These are phyloP conservation scores for Aspergillus fischeri DNA, from an alignment of 2,329 filamentous ascomycete species.

Conservation along the genomic window DNA sequence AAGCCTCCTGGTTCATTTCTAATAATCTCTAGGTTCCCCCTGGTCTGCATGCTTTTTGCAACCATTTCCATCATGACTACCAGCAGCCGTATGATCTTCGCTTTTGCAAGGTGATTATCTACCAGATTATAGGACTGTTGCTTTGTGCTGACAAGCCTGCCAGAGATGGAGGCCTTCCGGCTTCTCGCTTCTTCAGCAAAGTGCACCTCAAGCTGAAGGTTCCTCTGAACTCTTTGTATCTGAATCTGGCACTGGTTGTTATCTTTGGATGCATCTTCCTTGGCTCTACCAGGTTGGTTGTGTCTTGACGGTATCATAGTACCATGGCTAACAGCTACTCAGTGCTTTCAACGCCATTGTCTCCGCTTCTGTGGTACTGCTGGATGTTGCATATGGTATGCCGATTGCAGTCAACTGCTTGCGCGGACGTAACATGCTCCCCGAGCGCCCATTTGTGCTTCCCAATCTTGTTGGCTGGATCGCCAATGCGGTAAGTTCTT, in stretches of 20 bases:
- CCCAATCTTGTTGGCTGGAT: constrained; percentile 55
- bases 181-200: constrained; percentile 55
- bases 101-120: constrained; percentile 26
- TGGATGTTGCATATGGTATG: constrained; percentile 70
- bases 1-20: background rate
- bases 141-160: constrained; percentile 2
- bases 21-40: constrained; percentile 19
- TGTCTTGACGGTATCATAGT: constrained; percentile 17
- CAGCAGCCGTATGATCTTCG: constrained; percentile 33
- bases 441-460: constrained; percentile 56
- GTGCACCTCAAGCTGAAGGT: constrained; percentile 60
- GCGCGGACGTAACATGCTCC: constrained; percentile 62
- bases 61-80: constrained; percentile 33
- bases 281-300: constrained; percentile 48
- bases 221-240: constrained; percentile 62
- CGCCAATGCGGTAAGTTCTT: constrained; percentile 50
- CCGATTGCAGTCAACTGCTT: constrained; percentile 67
- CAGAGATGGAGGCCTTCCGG: constrained; percentile 63
- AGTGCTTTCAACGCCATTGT: constrained; percentile 70
- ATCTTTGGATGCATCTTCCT: constrained; percentile 68
- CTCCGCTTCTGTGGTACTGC: constrained; percentile 65
- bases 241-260: constrained; percentile 59
- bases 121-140: too few relatives aligned
- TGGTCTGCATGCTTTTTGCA: constrained; percentile 30
- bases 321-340: background rate